Conservation (phyloP, 2,329 filamentous ascomycete genomes). For the Neocucurbitaria cava region DNA sequence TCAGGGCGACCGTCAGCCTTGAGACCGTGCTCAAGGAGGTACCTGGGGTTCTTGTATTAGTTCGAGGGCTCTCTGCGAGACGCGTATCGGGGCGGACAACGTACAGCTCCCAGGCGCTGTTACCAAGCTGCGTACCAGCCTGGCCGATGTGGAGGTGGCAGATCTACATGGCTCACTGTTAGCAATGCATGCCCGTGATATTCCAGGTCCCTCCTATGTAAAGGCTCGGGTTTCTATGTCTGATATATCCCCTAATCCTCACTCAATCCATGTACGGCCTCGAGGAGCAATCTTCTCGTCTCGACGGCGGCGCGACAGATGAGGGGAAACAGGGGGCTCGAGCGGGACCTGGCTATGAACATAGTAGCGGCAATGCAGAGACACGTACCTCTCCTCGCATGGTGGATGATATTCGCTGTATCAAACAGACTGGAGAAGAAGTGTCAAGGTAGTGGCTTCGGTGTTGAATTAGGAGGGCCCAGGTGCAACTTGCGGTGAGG, state of each 20-base stretch:
- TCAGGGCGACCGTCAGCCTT: constrained; percentile 69
- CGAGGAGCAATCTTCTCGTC: constrained; percentile 2
- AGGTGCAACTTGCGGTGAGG: constrained; percentile 22
- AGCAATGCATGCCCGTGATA: constrained; percentile 6
- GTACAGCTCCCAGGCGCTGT: constrained; percentile 79
- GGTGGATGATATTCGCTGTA: constrained; percentile 40
- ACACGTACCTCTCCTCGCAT: constrained; percentile 52
- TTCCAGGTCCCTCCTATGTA: background rate
- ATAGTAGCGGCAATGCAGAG: constrained; percentile 4
- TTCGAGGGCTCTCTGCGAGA: constrained; percentile 12
- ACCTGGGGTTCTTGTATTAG: constrained; percentile 56
- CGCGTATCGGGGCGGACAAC: constrained; percentile 41
- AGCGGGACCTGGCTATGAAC: background rate
- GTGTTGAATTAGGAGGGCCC: constrained; percentile 22
- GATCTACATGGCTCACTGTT: constrained; percentile 55
- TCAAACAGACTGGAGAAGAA: constrained; percentile 43
- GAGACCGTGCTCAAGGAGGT: constrained; percentile 76
- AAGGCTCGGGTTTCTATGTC: background rate
- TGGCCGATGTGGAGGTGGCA: constrained; percentile 73
- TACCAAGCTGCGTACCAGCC: constrained; percentile 76
- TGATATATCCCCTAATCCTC: background rate
- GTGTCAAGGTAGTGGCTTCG: constrained; percentile 19
- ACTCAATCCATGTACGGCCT: background rate
- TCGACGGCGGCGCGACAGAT: constrained; percentile 13
- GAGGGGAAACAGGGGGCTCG: constrained; percentile 8